These are phyloP conservation scores for Tephrocybe sp. DNA, from an alignment of 768 basidiomycete species.

Conservation along the genomic window DNA sequence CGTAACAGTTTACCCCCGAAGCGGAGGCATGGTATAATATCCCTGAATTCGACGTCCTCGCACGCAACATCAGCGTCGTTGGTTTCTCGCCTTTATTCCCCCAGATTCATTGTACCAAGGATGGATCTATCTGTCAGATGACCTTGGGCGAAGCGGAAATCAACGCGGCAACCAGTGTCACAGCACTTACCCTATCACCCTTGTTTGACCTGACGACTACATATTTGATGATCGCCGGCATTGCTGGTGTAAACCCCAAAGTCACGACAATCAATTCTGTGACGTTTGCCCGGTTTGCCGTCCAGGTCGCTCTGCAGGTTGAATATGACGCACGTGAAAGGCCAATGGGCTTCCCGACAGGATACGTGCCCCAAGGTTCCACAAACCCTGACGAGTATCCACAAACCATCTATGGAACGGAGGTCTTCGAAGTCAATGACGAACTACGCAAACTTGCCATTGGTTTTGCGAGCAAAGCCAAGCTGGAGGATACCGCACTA, in stretches of 20 bases:
- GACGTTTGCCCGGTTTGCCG: slow-evolving; percentile 3
- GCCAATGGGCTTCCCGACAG: slow-evolving; percentile 4
- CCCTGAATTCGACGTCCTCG: slow-evolving; percentile 5
- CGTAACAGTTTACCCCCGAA: slow-evolving; percentile 3
- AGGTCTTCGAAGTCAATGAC: slow-evolving; percentile 8
- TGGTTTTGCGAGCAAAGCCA: slow-evolving; percentile 4
- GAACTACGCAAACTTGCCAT: slow-evolving; percentile 1
- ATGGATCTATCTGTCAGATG: slow-evolving; percentile 2
- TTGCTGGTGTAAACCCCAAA: slow-evolving; percentile 6
- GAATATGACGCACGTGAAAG: slow-evolving; percentile 9
- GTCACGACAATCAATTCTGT: not conserved
- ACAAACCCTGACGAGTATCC: slow-evolving; percentile 1
- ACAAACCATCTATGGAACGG: slow-evolving; percentile 1
- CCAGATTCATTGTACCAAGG: slow-evolving; percentile 4
- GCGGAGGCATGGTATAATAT: slow-evolving; percentile 1
- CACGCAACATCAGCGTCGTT: not conserved
- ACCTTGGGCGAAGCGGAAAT: slow-evolving; percentile 4
- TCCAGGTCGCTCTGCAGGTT: slow-evolving; percentile 4
- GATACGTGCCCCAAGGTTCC: slow-evolving; percentile 5
- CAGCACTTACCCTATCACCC: slow-evolving; percentile 5
- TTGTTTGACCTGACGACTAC: slow-evolving; percentile 7
- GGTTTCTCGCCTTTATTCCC: slow-evolving; percentile 6
- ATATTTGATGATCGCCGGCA: slow-evolving; percentile 3
- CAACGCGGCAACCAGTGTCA: slow-evolving; percentile 3
- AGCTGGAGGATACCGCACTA: not conserved